A percentile compares a stretch with the other conserved stretches of the same genome.
Evolutionary conservation across 176 grass and related monocot species (phyloP).

Genomic region (bread wheat (Triticum aestivum)): DNA sequence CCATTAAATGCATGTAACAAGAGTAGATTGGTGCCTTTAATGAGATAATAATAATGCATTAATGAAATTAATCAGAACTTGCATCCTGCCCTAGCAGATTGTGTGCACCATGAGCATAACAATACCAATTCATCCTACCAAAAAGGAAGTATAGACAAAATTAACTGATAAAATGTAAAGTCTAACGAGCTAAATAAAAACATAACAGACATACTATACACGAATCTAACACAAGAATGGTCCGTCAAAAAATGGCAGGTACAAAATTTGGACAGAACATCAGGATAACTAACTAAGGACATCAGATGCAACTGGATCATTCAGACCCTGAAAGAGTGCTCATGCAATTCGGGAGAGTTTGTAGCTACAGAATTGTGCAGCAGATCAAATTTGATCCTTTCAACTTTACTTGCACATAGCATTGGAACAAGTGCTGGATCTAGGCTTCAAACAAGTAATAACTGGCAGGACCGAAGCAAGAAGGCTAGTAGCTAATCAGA

Average conservation of each 20-base stretch:
- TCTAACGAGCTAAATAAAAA: neutral
- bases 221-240: neutral
- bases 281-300: neutral
- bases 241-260: neutral
- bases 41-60: neutral
- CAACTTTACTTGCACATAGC: neutral
- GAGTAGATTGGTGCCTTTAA: neutral
- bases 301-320: neutral
- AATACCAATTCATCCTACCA: neutral
- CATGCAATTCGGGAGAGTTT: neutral
- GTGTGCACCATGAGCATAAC: neutral
- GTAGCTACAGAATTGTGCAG: neutral
- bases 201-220: neutral
- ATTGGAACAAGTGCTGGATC: neutral
- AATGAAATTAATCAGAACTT: neutral
- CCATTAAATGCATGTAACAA: slow-evolving; percentile 5
- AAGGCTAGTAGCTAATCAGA: neutral
- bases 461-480: neutral
- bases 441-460: neutral
- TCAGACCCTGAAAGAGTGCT: neutral
- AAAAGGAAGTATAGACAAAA: neutral
- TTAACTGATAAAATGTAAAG: neutral
- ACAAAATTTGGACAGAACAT: neutral
- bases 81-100: neutral
- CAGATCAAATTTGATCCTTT: neutral